phyloP scores from a whole-genome alignment of 345 rosid genomes.

The Pugionium dolabratum region DNA sequence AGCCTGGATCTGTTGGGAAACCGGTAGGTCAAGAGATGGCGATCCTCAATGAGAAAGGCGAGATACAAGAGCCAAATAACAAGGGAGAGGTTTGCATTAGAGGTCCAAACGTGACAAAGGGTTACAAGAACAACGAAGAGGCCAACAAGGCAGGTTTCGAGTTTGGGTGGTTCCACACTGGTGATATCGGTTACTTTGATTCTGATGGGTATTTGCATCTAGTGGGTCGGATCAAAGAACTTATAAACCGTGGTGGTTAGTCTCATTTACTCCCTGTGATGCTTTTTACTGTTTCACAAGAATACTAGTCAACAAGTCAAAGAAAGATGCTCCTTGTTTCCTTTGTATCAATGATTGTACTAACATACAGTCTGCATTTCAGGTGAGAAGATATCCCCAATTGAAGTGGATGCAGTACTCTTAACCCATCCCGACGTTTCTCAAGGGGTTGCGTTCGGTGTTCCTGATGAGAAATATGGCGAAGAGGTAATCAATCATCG shows the following conservation, averaged over 20 bases:
- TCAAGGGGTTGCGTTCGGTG: slow-evolving; percentile 86
- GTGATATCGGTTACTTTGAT: slow-evolving; percentile 77
- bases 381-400: slow-evolving; percentile 98
- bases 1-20: slow-evolving; percentile 81
- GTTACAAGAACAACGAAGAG: slow-evolving; percentile 86
- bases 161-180: slow-evolving; percentile 96
- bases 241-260: slow-evolving; percentile 95
- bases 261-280: slow-evolving; percentile 19
- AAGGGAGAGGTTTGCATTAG: slow-evolving; percentile 84
- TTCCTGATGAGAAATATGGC: slow-evolving; percentile 92
- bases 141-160: slow-evolving; percentile 77
- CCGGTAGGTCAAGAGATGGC: slow-evolving; percentile 88
- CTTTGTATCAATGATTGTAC: slow-evolving; percentile 42
- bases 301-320: slow-evolving; percentile 26
- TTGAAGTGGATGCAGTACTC: slow-evolving; percentile 87
- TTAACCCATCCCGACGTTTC: slow-evolving; percentile 72
- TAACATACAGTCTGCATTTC: slow-evolving; percentile 23
- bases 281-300: slow-evolving; percentile 19
- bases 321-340: slow-evolving; percentile 16
- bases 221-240: slow-evolving; percentile 96
- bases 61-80: slow-evolving; percentile 43
- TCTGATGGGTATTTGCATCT: slow-evolving; percentile 82
- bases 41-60: slow-evolving; percentile 68
- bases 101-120: slow-evolving; percentile 84
- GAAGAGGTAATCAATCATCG: slow-evolving; percentile 82